Percentiles rank a stretch among this genome's conserved stretches.
Evolutionary conservation across 2,329 filamentous ascomycete genomes (phyloP).

Genomic region (Pseudogymnoascus sp.): DNA sequence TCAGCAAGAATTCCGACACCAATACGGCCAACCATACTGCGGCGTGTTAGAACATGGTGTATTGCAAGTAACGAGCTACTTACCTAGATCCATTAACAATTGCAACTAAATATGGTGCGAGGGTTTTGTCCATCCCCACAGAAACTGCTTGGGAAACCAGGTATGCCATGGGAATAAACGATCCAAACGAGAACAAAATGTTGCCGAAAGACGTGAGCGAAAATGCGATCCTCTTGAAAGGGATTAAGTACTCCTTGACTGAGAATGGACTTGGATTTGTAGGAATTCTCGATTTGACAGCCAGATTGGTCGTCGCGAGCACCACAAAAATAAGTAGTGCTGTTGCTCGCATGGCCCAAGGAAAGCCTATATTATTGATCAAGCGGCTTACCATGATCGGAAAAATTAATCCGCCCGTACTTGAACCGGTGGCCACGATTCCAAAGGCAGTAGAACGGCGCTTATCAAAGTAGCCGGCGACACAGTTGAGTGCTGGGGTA

Average conservation of each 20-base stretch:
- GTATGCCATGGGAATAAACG: constrained; percentile 45
- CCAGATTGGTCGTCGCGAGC: constrained; percentile 41
- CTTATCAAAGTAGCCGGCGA: constrained; percentile 20
- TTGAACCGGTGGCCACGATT: constrained; percentile 38
- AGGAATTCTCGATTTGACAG: constrained; percentile 40
- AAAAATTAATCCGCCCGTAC: constrained; percentile 48
- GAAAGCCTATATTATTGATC: constrained; percentile 42
- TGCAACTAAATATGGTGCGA: constrained; percentile 44
- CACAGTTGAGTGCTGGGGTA: constrained; percentile 31
- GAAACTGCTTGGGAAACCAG: constrained; percentile 33
- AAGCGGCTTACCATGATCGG: constrained; percentile 51
- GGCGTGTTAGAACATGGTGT: not conserved
- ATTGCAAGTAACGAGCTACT: not conserved
- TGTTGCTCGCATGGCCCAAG: constrained; percentile 48
- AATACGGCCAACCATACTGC: constrained; percentile 43
- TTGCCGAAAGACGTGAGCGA: constrained; percentile 29
- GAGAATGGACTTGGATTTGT: constrained; percentile 27
- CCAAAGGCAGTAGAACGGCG: constrained; percentile 38
- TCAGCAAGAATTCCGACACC: constrained; percentile 44
- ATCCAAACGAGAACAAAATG: constrained; percentile 38
- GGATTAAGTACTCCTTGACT: constrained; percentile 25
- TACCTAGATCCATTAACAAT: constrained; percentile 42
- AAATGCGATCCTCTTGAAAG: constrained; percentile 31
- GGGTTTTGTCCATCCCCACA: constrained; percentile 37
- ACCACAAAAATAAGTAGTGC: constrained; percentile 48